phyloP scores from a whole-genome alignment of 306 rosid genomes.

The Malus asiatica region DNA sequence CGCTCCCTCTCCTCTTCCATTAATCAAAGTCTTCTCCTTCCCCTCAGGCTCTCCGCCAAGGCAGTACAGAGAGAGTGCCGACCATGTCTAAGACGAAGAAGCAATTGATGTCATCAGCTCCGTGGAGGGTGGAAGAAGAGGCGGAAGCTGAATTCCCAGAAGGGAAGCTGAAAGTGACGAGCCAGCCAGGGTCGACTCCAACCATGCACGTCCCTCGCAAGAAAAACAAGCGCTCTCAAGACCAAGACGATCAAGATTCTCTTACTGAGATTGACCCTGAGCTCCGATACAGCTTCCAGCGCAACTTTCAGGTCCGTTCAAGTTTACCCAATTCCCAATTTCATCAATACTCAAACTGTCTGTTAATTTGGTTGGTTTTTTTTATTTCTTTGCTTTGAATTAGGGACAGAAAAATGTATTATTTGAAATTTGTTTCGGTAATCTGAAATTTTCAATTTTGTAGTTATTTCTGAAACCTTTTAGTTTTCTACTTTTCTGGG shows the following conservation, averaged over 20 bases:
- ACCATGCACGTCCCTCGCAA: constrained; percentile 79
- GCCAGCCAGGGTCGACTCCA: constrained; percentile 50
- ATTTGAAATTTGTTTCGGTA: neutral
- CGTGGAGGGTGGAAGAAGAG: constrained; percentile 78
- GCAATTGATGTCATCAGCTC: constrained; percentile 85
- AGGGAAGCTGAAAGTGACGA: constrained; percentile 70
- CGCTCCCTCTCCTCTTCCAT: neutral
- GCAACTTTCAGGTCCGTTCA: constrained; percentile 68
- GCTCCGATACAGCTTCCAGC: constrained; percentile 93
- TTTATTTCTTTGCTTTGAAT: neutral
- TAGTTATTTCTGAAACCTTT: neutral
- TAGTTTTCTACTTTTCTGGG: neutral
- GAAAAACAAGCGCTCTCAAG: constrained; percentile 33
- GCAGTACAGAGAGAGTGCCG: neutral
- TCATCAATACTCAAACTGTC: neutral
- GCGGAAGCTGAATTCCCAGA: constrained; percentile 40
- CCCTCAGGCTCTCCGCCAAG: neutral
- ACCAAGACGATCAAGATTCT: constrained; percentile 36
- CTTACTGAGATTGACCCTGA: constrained; percentile 76
- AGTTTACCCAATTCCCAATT: neutral
- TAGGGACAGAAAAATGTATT: neutral
- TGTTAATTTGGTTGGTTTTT: neutral
- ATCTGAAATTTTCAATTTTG: neutral
- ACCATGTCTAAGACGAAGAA: constrained; percentile 37
- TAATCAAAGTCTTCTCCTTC: neutral